Evolutionary conservation across 139 green algal genomes (phyloP), one percentile per base, ranked within the genome.

Genomic region (Raphidocelis subcapitata): DNA sequence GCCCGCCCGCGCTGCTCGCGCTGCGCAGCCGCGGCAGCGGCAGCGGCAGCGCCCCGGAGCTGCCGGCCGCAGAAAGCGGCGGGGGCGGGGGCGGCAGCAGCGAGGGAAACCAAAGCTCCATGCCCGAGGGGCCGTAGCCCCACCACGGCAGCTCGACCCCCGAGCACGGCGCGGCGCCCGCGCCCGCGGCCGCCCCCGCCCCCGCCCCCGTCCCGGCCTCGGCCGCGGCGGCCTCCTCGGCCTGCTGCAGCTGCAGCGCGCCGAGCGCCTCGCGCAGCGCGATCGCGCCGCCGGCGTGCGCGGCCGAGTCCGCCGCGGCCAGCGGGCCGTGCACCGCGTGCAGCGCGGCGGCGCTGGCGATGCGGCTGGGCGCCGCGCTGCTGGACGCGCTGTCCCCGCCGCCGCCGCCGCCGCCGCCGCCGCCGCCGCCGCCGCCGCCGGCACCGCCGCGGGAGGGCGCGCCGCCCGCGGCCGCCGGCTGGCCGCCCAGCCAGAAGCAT

Each of bases 131-230:
- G n/a, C 94, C 92, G 77, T 98, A 98, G 0, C 86, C 88, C 94
- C 94, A 98, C 94, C 94, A 98, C 1, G 94, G 93, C 78, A 98
- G 88, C 79, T 98, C 94, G n/a, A 96, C 82, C n/a, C n/a, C n/a
- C n/a, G n/a, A n/a, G n/a, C n/a, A n/a, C n/a, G n/a, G n/a, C n/a
- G n/a, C n/a, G n/a, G n/a, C n/a, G n/a, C n/a, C n/a, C n/a, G n/a
- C n/a, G n/a, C n/a, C n/a, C n/a, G n/a, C n/a, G n/a, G n/a, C n/a
- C n/a, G n/a, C n/a, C n/a, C n/a, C n/a, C n/a, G n/a, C n/a, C n/a
- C n/a, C n/a, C n/a, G n/a, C n/a, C n/a, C n/a, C n/a, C n/a, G n/a
- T n/a, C n/a, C n/a, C n/a, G n/a, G n/a, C n/a, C n/a, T n/a, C n/a
- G n/a, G n/a, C n/a, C n/a, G n/a, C n/a, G n/a, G n/a, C n/a, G n/a